Evolutionary conservation across 176 grass and related monocot species (phyloP).

Genomic region (Oryza rufipogon): DNA sequence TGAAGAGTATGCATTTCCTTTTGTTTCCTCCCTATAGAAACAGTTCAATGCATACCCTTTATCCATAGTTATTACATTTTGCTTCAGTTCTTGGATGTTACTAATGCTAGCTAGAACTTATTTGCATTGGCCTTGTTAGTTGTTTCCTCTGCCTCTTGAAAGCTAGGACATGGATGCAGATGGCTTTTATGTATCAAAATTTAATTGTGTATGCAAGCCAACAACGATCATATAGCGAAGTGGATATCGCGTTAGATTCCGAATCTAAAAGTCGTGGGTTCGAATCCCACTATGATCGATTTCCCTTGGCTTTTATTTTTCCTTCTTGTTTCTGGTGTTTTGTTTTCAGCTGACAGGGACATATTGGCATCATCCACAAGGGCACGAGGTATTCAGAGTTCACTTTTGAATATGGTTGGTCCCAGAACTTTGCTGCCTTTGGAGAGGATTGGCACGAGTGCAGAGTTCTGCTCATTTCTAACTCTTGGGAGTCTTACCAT

Average conservation of each 20-base stretch:
- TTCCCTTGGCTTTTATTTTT: background rate
- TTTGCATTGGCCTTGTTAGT: background rate
- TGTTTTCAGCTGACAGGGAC: conserved; percentile 28
- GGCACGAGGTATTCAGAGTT: conserved; percentile 24
- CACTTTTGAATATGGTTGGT: conserved; percentile 53
- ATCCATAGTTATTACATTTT: background rate
- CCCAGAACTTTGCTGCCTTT: conserved; percentile 26
- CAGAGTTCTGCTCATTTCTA: background rate
- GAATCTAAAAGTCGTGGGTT: conserved; percentile 99
- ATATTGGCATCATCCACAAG: conserved; percentile 19
- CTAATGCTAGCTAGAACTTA: background rate
- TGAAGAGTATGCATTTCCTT: background rate
- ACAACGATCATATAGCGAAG: conserved; percentile 87
- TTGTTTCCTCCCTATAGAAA: background rate
- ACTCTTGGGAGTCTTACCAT: background rate
- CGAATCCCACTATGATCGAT: conserved; percentile 96
- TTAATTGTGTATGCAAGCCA: conserved; percentile 21
- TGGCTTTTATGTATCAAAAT: conserved; percentile 9
- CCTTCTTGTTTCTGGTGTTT: background rate
- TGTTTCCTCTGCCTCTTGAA: background rate
- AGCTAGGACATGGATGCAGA: conserved; percentile 5
- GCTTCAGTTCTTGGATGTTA: conserved; percentile 18
- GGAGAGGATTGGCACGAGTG: conserved; percentile 25
- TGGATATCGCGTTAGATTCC: conserved; percentile 99
- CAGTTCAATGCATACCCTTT: background rate